These are phyloP conservation scores for Sporisorium graminicola DNA, from an alignment of 1,284 basidiomycete genomes.

Conservation along the genomic window DNA sequence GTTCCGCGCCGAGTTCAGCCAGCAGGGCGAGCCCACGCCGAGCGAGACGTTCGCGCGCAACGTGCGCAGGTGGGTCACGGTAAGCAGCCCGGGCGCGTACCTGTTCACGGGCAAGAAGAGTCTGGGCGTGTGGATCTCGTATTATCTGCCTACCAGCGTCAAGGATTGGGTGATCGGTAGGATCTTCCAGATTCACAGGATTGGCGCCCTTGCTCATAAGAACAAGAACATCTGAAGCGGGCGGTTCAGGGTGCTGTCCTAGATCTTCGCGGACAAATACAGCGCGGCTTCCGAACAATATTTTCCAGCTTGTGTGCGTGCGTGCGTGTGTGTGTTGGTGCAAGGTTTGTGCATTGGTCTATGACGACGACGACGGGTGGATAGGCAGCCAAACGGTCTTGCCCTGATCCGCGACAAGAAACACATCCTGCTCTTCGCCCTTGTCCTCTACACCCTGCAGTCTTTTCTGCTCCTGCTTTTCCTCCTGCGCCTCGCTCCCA, in stretches of 20 bases:
- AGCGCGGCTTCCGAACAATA: background rate
- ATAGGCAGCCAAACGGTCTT: conserved; percentile 57
- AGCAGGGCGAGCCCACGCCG: conserved; percentile 55
- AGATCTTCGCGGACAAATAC: too few species aligned
- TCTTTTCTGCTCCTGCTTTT: conserved; percentile 1
- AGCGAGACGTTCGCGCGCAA: conserved; percentile 46
- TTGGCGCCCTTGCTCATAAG: conserved; percentile 33
- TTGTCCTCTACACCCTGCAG: background rate
- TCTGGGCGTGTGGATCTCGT: conserved; percentile 46
- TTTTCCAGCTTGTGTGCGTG: background rate
- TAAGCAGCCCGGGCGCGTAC: conserved; percentile 41
- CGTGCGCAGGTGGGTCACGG: conserved; percentile 32
- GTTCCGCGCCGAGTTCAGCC: conserved; percentile 55
- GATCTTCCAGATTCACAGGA: conserved; percentile 47
- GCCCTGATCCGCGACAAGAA: conserved; percentile 58
- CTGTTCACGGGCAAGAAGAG: conserved; percentile 53
- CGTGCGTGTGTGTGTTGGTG: conserved; percentile 4
- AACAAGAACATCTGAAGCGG: conserved; percentile 38
- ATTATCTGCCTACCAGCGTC: conserved; percentile 50
- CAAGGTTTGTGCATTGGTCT: background rate
- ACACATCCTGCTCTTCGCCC: conserved; percentile 30
- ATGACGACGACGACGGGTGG: background rate
- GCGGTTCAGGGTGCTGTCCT: background rate
- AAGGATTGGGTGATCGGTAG: conserved; percentile 45
- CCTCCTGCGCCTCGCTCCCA: conserved; percentile 8